Evolutionary conservation across 208 protist genomes (phyloP), one percentile per base, ranked within the genome.

Genomic region (Vickermania spadyakhi): DNA sequence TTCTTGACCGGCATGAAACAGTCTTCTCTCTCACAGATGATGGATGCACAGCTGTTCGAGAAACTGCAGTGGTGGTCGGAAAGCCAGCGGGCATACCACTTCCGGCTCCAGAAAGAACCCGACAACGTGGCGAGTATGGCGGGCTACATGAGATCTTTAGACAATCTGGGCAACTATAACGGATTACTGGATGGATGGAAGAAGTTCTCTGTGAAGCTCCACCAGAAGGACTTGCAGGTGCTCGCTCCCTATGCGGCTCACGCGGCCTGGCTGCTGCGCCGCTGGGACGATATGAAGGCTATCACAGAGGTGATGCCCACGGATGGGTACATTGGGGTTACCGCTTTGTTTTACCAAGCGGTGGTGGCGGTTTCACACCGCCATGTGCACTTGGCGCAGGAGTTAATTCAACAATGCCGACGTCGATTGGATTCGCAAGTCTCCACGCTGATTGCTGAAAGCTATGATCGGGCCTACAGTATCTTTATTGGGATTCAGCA

Each of bases 61-160:
- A 99, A 99, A 75, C 74, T 99, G 31, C 87, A 98, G 64, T 94
- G 97, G 77, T 99, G 98, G 98, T 94, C 98, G 29, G 86, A 99
- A 62, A 98, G 97, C 52, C 77, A 97, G 31, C 60, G 73, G 21
- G 92, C 85, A 22, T 96, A 96, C 66, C 73, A 96, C 60, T 67
- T 76, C 54, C 79, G 86, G 31, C 68, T 97, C 60, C 73, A 75
- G 53, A 60, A 69, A 22, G 90, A 97, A 58, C 89, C 89, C 13
- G 89, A 78, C 56, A 87, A 86, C 58, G 68, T 97, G 61, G 74
- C 83, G 31, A 83, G 93, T 56, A 88, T 91, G 62, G 77, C 98
- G 0, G 98, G 98, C 3, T 75, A 96, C 41, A 96, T 99, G 95
- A 90, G 97, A 51, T 99, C 97, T 59, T 83, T 99, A 21, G 84